Conservation (phyloP, 768 basidiomycete genomes). For the Nidularia sp. region DNA sequence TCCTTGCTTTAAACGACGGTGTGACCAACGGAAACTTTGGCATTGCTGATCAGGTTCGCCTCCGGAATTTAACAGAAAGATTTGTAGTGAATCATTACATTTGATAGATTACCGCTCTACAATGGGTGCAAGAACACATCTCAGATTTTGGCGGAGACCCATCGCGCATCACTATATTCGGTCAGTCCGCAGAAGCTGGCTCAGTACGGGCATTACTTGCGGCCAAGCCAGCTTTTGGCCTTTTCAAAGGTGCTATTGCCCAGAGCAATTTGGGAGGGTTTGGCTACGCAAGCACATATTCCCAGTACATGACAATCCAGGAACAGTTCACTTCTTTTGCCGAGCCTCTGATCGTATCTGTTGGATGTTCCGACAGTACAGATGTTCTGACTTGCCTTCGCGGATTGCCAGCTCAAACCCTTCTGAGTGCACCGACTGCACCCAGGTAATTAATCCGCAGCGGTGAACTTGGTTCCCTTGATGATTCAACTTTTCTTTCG, state of each 20-base stretch:
- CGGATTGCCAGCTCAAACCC: conserved; percentile 21
- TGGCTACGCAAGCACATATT: conserved; percentile 44
- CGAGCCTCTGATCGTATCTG: conserved; percentile 26
- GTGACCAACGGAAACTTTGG: conserved; percentile 43
- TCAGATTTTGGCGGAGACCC: conserved; percentile 57
- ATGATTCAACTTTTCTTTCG: neutral
- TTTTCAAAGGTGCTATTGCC: conserved; percentile 35
- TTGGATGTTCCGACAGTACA: conserved; percentile 30
- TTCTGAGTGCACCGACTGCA: conserved; percentile 31
- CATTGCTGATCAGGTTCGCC: conserved; percentile 36
- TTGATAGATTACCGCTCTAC: conserved; percentile 26
- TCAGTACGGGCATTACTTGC: conserved; percentile 34
- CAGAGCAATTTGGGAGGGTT: conserved; percentile 47
- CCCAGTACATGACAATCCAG: conserved; percentile 42
- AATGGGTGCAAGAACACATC: conserved; percentile 48
- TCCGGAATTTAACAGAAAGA: conserved; percentile 11
- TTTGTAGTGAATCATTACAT: conserved; percentile 9
- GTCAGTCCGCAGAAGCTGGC: conserved; percentile 50
- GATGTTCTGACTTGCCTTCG: conserved; percentile 34
- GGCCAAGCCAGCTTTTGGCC: conserved; percentile 27
- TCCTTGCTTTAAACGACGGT: conserved; percentile 36
- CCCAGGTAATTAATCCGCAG: conserved; percentile 12
- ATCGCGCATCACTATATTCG: conserved; percentile 45
- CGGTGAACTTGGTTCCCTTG: neutral
- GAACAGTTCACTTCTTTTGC: conserved; percentile 31